A percentile compares a stretch with the other conserved stretches of the same genome.
These are phyloP conservation scores for Trypanosoma melophagium DNA, from an alignment of 208 protist genomes.

Conservation along the genomic window DNA sequence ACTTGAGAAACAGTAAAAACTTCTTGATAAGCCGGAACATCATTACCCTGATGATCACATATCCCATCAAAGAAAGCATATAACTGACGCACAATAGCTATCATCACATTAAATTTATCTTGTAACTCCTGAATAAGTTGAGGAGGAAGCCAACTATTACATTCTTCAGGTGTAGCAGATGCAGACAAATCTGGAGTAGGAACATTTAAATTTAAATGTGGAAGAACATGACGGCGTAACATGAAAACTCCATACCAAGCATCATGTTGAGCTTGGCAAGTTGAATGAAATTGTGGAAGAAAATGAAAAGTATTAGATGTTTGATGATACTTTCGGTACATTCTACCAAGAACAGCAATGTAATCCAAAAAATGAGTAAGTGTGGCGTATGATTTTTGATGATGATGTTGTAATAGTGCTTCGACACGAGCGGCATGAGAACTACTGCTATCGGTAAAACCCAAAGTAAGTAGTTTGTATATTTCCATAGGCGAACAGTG, in stretches of 20 bases:
- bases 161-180: conserved; percentile 44
- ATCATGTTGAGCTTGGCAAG: conserved; percentile 78
- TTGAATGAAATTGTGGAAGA: conserved; percentile 67
- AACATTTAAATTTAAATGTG: conserved; percentile 76
- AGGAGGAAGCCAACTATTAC: conserved; percentile 52
- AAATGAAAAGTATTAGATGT: conserved; percentile 70
- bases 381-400: conserved; percentile 70
- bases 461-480: conserved; percentile 66
- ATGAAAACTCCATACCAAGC: conserved; percentile 91
- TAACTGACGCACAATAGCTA: conserved; percentile 96
- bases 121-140: conserved; percentile 71
- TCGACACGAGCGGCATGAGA: conserved; percentile 72
- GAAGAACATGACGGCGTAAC: conserved; percentile 84
- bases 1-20: conserved; percentile 95
- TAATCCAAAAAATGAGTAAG: conserved; percentile 76
- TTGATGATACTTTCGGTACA: conserved; percentile 82
- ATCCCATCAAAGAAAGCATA: conserved; percentile 91
- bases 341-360: conserved; percentile 72
- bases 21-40: conserved; percentile 96
- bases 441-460: conserved; percentile 45
- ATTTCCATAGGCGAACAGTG: conserved; percentile 59
- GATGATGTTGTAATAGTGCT: conserved; percentile 88
- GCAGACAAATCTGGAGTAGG: conserved; percentile 69
- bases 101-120: conserved; percentile 96
- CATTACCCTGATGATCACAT: conserved; percentile 92